Evolutionary conservation across 768 basidiomycete species (phyloP).

Genomic region (Xanthoconium purpureum): DNA sequence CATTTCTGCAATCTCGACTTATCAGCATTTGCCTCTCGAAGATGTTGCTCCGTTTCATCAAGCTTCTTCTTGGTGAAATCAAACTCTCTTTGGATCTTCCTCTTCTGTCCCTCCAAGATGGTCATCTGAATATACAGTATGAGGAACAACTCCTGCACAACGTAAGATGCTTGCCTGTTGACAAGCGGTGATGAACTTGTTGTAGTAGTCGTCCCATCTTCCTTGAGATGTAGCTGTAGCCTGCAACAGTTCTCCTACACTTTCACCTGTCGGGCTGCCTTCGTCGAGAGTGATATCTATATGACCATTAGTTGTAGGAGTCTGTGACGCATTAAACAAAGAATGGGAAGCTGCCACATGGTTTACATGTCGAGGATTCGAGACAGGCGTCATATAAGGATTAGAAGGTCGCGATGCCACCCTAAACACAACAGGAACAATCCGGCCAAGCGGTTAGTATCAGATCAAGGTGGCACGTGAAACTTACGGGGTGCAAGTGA

Average conservation of each 20-base stretch:
- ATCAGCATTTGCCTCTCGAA: conserved; percentile 18
- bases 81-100: conserved; percentile 14
- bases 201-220: conserved; percentile 9
- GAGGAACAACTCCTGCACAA: neutral
- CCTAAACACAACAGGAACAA: neutral
- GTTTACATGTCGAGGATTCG: conserved; percentile 18
- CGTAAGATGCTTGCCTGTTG: conserved; percentile 5
- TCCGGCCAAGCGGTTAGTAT: neutral
- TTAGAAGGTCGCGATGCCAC: conserved; percentile 16
- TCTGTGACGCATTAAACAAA: conserved; percentile 4
- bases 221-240: conserved; percentile 17
- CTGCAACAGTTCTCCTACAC: conserved; percentile 10
- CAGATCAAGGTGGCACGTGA: neutral
- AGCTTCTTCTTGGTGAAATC: conserved; percentile 14
- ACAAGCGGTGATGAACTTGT: conserved; percentile 10
- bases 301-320: neutral
- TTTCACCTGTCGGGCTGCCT: neutral
- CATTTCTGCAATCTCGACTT: conserved; percentile 7
- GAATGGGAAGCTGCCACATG: neutral
- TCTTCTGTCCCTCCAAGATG: conserved; percentile 14
- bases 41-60: conserved; percentile 16
- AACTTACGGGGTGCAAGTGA: conserved; percentile 22
- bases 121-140: conserved; percentile 9
- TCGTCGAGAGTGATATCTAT: neutral
- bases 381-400: conserved; percentile 27